Conservation (phyloP, 495 filamentous ascomycete species). For the Penicillium paradoxum region DNA sequence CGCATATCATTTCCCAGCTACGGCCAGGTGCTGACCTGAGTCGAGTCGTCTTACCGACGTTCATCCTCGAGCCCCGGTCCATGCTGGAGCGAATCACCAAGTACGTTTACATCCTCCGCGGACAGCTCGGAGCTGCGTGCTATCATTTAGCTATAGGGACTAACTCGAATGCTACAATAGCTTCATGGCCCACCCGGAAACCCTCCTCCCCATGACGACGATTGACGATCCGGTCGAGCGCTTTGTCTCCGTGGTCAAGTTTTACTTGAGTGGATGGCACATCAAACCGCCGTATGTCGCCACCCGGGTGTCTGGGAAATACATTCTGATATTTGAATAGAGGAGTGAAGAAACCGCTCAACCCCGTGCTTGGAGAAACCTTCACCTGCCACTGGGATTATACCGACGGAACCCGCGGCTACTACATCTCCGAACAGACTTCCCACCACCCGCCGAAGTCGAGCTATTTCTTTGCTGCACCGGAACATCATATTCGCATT, state of each 20-base stretch:
- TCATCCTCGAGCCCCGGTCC: slow-evolving; percentile 94
- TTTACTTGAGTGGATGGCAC: slow-evolving; percentile 98
- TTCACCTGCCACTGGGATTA: slow-evolving; percentile 97
- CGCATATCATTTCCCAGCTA: slow-evolving; percentile 94
- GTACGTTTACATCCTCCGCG: slow-evolving; percentile 42
- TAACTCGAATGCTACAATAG: slow-evolving; percentile 37
- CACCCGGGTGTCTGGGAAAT: slow-evolving; percentile 2
- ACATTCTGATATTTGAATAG: slow-evolving; percentile 38
- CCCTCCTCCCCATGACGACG: slow-evolving; percentile 76
- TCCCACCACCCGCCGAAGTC: slow-evolving; percentile 98
- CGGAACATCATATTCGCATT: slow-evolving; percentile 89
- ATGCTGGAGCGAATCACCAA: slow-evolving; percentile 99
- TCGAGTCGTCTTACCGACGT: slow-evolving; percentile 90
- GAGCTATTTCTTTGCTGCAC: slow-evolving; percentile 98
- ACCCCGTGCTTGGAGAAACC: slow-evolving; percentile 92
- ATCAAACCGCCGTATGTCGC: slow-evolving; percentile 87
- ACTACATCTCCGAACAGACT: slow-evolving; percentile 93
- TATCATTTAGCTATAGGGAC: not conserved
- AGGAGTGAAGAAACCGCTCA: slow-evolving; percentile 97
- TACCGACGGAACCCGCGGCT: slow-evolving; percentile 75
- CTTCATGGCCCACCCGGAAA: slow-evolving; percentile 99
- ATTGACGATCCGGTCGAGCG: slow-evolving; percentile 87
- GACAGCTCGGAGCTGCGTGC: not conserved
- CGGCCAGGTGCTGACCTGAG: slow-evolving; percentile 93
- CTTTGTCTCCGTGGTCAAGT: slow-evolving; percentile 93